Base-by-base conservation (phyloP, 108 stramenopile genomes). In the Pseudonitzschia multiseries region DNA sequence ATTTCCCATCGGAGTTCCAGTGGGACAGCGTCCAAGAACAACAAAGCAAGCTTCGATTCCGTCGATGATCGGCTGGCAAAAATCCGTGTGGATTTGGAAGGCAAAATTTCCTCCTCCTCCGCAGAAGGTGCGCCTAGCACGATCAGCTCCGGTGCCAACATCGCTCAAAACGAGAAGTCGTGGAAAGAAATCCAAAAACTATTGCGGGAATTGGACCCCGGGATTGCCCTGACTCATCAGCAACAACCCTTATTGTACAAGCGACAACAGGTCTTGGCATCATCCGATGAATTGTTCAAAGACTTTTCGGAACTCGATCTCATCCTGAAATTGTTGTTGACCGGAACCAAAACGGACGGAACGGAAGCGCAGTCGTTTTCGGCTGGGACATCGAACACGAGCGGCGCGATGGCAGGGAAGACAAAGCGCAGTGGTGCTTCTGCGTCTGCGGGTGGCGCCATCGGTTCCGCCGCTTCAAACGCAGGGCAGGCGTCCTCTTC, bases 201-300 rank as follows among this genome's bases (percentile, higher is more conserved):
- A 8, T 33, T 83, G 0, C 0, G 75, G 44, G 85, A 86, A 41
- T 64, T 86, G 31, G 79, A 86, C 78, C 82, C 85, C 8, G 82
- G 74, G 28, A 56, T 69, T 24, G 82, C 72, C 20, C 41, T 86
- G 44, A 86, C 85, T 12, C 75, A 86, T 63, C 85, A 86, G 60
- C 76, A 78, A 52, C 76, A 80, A 62, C 92, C 89, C 0, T 52
- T 90, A 42, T 57, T 86, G 41, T 93, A 79, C 66, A 81, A 88
- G 14, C 71, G 86, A 32, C 83, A 87, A 77, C 82, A 87, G 79
- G 69, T 93, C 15, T 79, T 93, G 73, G 88, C 92, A 0, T 75
- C 81, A 0, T 43, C 82, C 12, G 74, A 84, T 0, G 75, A 81
- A 0, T 70, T 91, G 68, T 62, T 78, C 31, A 53, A 68, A 21